A percentile compares a stretch with the other conserved stretches of the same genome.
Evolutionary conservation across 495 filamentous ascomycete genomes (phyloP).

Genomic region (Hypoxylon crocopeplum): DNA sequence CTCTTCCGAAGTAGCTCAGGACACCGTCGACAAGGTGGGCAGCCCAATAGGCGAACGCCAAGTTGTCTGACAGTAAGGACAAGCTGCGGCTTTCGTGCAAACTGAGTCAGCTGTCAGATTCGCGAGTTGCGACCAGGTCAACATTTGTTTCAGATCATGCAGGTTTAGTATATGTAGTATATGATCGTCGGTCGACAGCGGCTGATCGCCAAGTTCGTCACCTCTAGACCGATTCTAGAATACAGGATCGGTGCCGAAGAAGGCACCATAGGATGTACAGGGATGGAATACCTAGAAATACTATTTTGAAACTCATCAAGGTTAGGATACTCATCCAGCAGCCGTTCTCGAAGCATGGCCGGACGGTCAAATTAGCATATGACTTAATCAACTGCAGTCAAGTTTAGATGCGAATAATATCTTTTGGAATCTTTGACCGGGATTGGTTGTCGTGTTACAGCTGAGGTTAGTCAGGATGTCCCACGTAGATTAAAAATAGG

Average conservation of each 20-base stretch:
- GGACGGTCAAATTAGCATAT: slow-evolving; percentile 1
- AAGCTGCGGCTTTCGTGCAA: not conserved
- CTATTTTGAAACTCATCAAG: slow-evolving; percentile 6
- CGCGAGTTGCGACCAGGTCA: slow-evolving; percentile 13
- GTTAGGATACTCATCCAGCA: slow-evolving; percentile 12
- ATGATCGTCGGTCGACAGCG: slow-evolving; percentile 14
- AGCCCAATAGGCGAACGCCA: not conserved
- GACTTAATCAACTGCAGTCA: not conserved
- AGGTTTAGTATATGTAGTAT: slow-evolving; percentile 3
- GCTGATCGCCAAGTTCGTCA: slow-evolving; percentile 12
- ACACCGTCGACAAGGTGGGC: not conserved
- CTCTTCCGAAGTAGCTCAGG: no score
- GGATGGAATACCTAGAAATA: slow-evolving; percentile 22
- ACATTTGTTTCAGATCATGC: slow-evolving; percentile 22
- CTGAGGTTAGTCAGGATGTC: slow-evolving; percentile 17
- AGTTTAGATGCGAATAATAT: slow-evolving; percentile 9
- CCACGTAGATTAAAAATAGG: slow-evolving; percentile 20
- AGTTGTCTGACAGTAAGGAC: slow-evolving; percentile 11
- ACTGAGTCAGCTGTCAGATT: slow-evolving; percentile 22
- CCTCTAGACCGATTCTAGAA: slow-evolving; percentile 31
- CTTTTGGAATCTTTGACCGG: slow-evolving; percentile 13
- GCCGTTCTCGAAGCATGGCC: slow-evolving; percentile 3
- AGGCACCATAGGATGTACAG: slow-evolving; percentile 7
- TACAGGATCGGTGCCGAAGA: slow-evolving; percentile 8
- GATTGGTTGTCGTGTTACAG: slow-evolving; percentile 5